phyloP scores from a whole-genome alignment of 306 rosid genomes.

The Luffa aegyptiaca region DNA sequence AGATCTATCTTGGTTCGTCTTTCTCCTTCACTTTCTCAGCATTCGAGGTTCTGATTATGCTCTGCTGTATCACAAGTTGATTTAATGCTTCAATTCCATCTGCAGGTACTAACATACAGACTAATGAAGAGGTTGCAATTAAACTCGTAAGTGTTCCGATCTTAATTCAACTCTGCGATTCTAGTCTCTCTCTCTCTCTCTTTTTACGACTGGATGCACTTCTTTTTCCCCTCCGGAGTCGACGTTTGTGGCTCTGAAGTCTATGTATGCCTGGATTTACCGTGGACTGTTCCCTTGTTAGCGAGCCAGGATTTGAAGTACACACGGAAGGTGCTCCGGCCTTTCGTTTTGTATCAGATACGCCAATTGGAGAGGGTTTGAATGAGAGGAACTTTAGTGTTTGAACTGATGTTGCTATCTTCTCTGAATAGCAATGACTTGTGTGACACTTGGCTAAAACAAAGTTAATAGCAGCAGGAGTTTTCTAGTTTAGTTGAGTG shows the following conservation, averaged over 20 bases:
- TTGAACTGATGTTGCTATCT: not conserved
- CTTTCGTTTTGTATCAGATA: not conserved
- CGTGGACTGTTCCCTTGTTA: not conserved
- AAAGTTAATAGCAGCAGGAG: not conserved
- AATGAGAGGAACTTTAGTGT: not conserved
- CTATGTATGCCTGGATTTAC: not conserved
- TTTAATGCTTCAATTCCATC: conserved; percentile 14
- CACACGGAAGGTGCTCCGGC: not conserved
- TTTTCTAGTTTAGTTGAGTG: not conserved
- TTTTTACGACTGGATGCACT: not conserved
- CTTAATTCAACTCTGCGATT: conserved; percentile 5
- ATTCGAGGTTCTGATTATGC: not conserved
- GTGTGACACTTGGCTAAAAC: not conserved
- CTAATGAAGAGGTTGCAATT: conserved; percentile 94
- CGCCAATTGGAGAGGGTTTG: conserved; percentile 1
- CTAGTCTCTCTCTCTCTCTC: not conserved
- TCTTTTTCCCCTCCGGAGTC: not conserved
- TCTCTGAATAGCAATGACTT: not conserved
- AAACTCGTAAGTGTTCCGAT: conserved; percentile 67
- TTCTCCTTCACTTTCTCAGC: not conserved
- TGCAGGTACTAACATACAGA: conserved; percentile 85
- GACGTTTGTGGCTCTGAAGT: not conserved
- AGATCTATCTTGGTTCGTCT: conserved; percentile 79
- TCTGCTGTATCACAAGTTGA: not conserved
- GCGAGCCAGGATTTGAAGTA: not conserved